A percentile compares a stretch with the other conserved stretches of the same genome.
These are phyloP conservation scores for Halteria grandinella DNA, from an alignment of 73 alveolate species.

Conservation along the genomic window DNA sequence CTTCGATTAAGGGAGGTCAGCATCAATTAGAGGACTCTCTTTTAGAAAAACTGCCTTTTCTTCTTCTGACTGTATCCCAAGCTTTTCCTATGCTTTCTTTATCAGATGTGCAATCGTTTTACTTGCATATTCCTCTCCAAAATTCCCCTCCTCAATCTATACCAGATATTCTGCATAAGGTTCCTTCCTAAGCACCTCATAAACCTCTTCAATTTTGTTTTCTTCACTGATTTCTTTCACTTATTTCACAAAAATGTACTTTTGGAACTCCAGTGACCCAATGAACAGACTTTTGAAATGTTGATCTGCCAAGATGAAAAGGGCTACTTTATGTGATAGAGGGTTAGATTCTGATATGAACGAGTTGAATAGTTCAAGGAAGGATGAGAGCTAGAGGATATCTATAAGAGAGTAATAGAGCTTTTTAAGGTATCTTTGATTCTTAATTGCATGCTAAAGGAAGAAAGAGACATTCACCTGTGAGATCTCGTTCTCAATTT, in stretches of 20 bases:
- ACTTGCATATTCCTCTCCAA: neutral
- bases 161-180: constrained; percentile 18
- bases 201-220: neutral
- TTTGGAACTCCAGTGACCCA: constrained; percentile 19
- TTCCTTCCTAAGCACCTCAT: neutral
- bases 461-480: constrained; percentile 22
- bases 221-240: neutral
- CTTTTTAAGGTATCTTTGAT: neutral
- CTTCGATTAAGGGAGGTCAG: too few species aligned
- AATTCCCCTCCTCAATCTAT: constrained; percentile 4
- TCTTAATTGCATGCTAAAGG: neutral
- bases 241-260: constrained; percentile 13
- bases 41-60: too few species aligned
- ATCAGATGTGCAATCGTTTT: constrained; percentile 13
- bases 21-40: too few species aligned
- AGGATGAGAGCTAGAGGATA: neutral
- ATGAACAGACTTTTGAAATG: constrained; percentile 8
- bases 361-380: constrained; percentile 25
- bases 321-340: neutral
- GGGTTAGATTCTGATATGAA: too few species aligned
- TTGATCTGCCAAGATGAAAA: constrained; percentile 15
- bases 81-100: neutral
- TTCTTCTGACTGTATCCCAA: neutral
- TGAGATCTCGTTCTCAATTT: constrained; percentile 31
- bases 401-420: constrained; percentile 12